Base-by-base conservation (phyloP, 306 rosid genomes). In the Dalbergia cochinchinensis region DNA sequence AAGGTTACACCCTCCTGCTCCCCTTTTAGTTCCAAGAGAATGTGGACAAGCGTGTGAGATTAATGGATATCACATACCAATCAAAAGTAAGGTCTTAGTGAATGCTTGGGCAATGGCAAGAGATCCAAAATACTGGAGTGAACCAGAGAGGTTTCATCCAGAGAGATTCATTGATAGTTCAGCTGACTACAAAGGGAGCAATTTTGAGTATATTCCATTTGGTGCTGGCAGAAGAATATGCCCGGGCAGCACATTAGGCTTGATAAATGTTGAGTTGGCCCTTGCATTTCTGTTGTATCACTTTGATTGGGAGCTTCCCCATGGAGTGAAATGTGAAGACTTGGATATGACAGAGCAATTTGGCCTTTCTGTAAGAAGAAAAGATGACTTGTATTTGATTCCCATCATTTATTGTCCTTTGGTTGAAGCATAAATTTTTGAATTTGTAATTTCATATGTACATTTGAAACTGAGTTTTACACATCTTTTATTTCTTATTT, bases 31-130 rank as follows among this genome's bases (percentile, higher is more conserved):
- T 57, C 84, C 82, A 53, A 74, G 78, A 58, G 68, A 76, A 44
- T 31, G 76, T 8, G 58, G 20, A 18, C 26, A 81, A 19, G 16
- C 26, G 8, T 77, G 84, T 82, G 64, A 51, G 42, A 74, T 88
- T 4, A 1, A 61, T 7, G 87, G 87, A n/a, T 84, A 75, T 69
- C 54, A 48, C 11, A 79, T 84, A 54, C 88, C 89, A 7, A 0
- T 8, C 8, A 73, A 71, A 44, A 71, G 73, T 13, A 80, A 20
- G 35, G 77, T 82, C 2, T 15, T 86, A 7, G 34, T 86, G 11
- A 88, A 83, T 63, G 87, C 57, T 1, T 83, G 83, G 83, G 87
- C 82, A 11, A 72, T 88, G 3, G 86, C 85, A 61, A 88, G 85
- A 79, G 87, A 88, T 70, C 80, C 90, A 11, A 35, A 69, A 0